Percentiles rank a stretch among this genome's conserved stretches.
These are phyloP conservation scores for Pichia sp. DNA, from an alignment of 1,139 yeast species.

Conservation along the genomic window DNA sequence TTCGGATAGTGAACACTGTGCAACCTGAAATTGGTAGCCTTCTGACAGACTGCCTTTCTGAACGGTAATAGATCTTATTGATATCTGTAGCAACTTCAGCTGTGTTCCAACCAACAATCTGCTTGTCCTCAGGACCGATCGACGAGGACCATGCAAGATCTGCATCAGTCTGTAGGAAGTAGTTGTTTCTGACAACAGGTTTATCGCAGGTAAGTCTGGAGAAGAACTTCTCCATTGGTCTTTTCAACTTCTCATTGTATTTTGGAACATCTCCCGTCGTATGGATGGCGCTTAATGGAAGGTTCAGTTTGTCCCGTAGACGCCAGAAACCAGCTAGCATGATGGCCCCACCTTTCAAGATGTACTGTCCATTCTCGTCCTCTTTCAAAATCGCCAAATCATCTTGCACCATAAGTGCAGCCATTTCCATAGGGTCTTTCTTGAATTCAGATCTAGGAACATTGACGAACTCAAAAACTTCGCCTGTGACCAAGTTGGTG, in stretches of 20 bases:
- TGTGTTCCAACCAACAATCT: slow-evolving; percentile 56
- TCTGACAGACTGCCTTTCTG: slow-evolving; percentile 67
- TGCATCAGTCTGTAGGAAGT: slow-evolving; percentile 60
- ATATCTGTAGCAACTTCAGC: slow-evolving; percentile 48
- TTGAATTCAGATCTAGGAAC: slow-evolving; percentile 31
- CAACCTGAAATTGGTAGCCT: slow-evolving; percentile 59
- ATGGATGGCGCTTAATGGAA: slow-evolving; percentile 56
- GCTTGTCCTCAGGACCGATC: slow-evolving; percentile 52
- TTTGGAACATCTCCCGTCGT: slow-evolving; percentile 65
- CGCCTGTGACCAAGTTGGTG: slow-evolving; percentile 51
- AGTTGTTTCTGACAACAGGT: slow-evolving; percentile 63
- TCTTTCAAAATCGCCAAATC: slow-evolving; percentile 66
- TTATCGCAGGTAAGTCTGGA: slow-evolving; percentile 47
- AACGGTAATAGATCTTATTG: slow-evolving; percentile 49
- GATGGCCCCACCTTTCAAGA: slow-evolving; percentile 56
- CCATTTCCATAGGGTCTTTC: slow-evolving; percentile 56
- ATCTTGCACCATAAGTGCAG: slow-evolving; percentile 58
- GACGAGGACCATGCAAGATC: slow-evolving; percentile 61
- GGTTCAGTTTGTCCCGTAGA: slow-evolving; percentile 49
- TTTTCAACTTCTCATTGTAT: slow-evolving; percentile 51
- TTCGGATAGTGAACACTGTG: slow-evolving; percentile 57
- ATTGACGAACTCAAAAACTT: slow-evolving; percentile 37
- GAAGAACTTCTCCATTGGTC: slow-evolving; percentile 65
- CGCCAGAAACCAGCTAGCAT: slow-evolving; percentile 66
- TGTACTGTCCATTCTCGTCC: slow-evolving; percentile 50